Evolutionary conservation across 345 rosid species (phyloP).

Genomic region (Ceriops zippeliana): DNA sequence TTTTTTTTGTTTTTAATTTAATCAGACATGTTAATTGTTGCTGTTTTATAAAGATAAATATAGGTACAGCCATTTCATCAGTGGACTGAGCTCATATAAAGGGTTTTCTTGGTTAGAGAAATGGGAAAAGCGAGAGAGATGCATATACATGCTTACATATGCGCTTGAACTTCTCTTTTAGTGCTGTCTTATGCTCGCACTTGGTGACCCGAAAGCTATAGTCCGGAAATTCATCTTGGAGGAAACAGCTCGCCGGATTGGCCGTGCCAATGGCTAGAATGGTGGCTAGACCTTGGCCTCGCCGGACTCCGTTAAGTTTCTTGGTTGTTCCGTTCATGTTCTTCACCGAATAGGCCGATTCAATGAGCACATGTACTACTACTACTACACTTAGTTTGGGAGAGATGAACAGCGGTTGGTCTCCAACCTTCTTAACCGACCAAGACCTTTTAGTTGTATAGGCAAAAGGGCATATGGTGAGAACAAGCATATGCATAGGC

Average conservation of each 20-base stretch:
- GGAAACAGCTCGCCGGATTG: conserved; percentile 9
- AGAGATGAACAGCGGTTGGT: background rate
- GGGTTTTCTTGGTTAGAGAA: background rate
- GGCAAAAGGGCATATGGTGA: background rate
- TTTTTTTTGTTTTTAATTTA: too few species aligned
- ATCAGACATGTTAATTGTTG: too few species aligned
- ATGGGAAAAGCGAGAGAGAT: too few species aligned
- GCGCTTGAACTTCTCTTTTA: conserved; percentile 27
- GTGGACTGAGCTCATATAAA: background rate
- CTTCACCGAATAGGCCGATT: background rate
- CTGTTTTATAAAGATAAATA: too few species aligned
- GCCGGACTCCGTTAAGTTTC: background rate
- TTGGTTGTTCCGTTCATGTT: background rate
- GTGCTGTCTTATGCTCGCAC: conserved; percentile 11
- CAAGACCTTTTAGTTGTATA: background rate
- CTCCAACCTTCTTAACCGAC: background rate
- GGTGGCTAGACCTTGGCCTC: conserved; percentile 18
- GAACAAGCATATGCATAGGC: too few species aligned
- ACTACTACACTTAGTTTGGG: background rate
- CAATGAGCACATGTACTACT: background rate
- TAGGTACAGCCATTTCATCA: background rate
- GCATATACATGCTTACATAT: conserved; percentile 22
- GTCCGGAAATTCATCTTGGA: conserved; percentile 15
- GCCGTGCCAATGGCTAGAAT: conserved; percentile 26
- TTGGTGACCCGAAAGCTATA: conserved; percentile 1